These are phyloP conservation scores for Hapsidospora chrysogenum DNA, from an alignment of 495 filamentous ascomycete species.

Conservation along the genomic window DNA sequence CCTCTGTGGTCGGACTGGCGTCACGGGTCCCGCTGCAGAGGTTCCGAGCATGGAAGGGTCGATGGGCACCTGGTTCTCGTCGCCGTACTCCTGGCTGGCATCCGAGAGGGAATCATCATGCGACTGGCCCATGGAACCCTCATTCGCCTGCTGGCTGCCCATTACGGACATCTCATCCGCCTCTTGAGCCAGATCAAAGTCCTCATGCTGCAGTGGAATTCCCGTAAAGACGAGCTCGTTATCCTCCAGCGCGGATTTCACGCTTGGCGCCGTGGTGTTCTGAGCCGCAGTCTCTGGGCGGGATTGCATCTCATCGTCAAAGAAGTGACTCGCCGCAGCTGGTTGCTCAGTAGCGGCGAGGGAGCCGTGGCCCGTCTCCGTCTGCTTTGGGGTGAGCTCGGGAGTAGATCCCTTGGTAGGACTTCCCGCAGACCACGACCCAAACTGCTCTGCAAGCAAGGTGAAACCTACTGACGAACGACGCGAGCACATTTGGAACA, in stretches of 20 bases:
- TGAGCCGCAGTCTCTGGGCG: no score
- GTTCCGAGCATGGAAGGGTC: slow-evolving; percentile 13
- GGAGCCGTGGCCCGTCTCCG: no score
- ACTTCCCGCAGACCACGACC: slow-evolving; percentile 40
- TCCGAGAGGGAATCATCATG: slow-evolving; percentile 32
- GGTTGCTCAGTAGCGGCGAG: no score
- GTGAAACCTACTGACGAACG: slow-evolving; percentile 34
- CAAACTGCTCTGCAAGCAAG: slow-evolving; percentile 41
- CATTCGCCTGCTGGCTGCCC: slow-evolving; percentile 18
- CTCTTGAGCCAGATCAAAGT: slow-evolving; percentile 28
- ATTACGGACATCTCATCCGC: slow-evolving; percentile 36
- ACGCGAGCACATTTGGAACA: no score
- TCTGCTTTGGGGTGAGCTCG: no score
- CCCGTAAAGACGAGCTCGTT: no score
- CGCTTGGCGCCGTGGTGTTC: slow-evolving; percentile 11
- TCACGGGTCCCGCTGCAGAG: slow-evolving; percentile 2
- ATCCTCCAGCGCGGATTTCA: slow-evolving; percentile 6
- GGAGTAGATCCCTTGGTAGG: slow-evolving; percentile 18
- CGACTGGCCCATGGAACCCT: slow-evolving; percentile 5
- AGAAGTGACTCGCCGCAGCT: slow-evolving; percentile 16
- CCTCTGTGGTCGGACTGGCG: background rate
- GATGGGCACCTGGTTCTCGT: slow-evolving; percentile 41
- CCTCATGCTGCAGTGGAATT: slow-evolving; percentile 25
- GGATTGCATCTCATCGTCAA: slow-evolving; percentile 46
- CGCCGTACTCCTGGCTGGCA: slow-evolving; percentile 43